Base-by-base conservation (phyloP, 2,329 filamentous ascomycete species). In the Spiromastix sp. region DNA sequence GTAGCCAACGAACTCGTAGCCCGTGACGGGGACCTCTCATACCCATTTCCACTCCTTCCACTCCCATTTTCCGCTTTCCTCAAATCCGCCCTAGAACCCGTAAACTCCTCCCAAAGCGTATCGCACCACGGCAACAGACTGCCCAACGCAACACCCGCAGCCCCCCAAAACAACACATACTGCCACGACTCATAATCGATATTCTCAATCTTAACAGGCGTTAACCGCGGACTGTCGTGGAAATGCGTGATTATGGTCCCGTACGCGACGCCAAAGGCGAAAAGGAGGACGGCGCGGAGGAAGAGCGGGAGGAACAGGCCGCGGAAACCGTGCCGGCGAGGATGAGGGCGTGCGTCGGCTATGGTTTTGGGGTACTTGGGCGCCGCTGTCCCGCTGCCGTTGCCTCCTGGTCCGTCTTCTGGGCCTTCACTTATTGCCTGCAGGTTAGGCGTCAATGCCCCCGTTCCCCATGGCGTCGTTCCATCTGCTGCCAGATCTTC, bases 71-170 rank as follows among this genome's bases (percentile, higher is more conserved):
- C 28, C 26, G 13, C 5, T n/a, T 7, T n/a, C 7, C n/a, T n/a
- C 21, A 11, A 7, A n/a, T n/a, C 49, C 9, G 56, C 52, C 18
- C 52, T 50, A 5, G 51, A 51, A 9, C 55, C 56, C 27, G 69
- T 61, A 5, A 64, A 57, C 28, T 70, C 64, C 41, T 80, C 76
- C 75, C 82, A 91, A 7, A 86, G 56, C 8, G 71, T 65, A 56
- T 98, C 91, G 13, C 94, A 72, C 73, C 80, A 89, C 1, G 91
- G 91, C 38, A 96, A 62, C 33, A 93, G 59, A 38, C 77, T 80
- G 4, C 91, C 91, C 16, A 95, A 62, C 1, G 72, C 67, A 4
- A 94, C 75, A 11, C 86, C 87, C 0, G 80, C 78, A 7, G 80
- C 48, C 1, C 86, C 91, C 89, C 91, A 98, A 43, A 83, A 79